Evolutionary conservation across 2,329 filamentous ascomycete genomes (phyloP).

Genomic region (Dryadomyces quercivorus): DNA sequence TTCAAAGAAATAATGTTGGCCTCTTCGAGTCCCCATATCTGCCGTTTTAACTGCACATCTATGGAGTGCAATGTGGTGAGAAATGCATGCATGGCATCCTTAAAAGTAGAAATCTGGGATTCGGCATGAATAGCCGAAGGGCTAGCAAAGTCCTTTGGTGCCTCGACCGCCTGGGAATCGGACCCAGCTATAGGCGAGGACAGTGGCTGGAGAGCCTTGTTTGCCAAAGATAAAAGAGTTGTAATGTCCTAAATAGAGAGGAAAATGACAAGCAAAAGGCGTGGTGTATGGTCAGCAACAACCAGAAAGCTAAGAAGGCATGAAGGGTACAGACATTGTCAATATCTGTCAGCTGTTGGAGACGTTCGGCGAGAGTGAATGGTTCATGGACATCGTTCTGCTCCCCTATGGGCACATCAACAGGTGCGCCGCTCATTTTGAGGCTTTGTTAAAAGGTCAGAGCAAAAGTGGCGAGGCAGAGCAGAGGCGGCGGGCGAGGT

Average conservation of each 20-base stretch:
- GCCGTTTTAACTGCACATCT: constrained; percentile 60
- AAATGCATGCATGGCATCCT: constrained; percentile 52
- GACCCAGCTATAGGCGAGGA: constrained; percentile 26
- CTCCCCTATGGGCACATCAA: background rate
- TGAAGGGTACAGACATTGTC: constrained; percentile 48
- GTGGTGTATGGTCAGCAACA: constrained; percentile 19
- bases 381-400: constrained; percentile 24
- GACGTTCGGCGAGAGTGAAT: constrained; percentile 67
- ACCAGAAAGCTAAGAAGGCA: background rate
- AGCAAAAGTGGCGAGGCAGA: background rate
- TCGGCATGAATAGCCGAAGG: constrained; percentile 17
- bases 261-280: background rate
- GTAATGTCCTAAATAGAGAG: constrained; percentile 27
- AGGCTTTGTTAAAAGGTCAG: background rate
- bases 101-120: constrained; percentile 43
- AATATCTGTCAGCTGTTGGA: constrained; percentile 67
- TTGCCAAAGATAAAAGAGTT: constrained; percentile 33
- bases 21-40: constrained; percentile 72
- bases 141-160: constrained; percentile 3
- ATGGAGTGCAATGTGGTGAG: constrained; percentile 62
- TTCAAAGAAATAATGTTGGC: constrained; percentile 55
- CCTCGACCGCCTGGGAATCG: background rate
- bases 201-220: constrained; percentile 51
- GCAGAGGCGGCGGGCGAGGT: background rate
- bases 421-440: background rate